phyloP scores from a whole-genome alignment of 805 yeast species.

The Wickerhamiella siamensis region DNA sequence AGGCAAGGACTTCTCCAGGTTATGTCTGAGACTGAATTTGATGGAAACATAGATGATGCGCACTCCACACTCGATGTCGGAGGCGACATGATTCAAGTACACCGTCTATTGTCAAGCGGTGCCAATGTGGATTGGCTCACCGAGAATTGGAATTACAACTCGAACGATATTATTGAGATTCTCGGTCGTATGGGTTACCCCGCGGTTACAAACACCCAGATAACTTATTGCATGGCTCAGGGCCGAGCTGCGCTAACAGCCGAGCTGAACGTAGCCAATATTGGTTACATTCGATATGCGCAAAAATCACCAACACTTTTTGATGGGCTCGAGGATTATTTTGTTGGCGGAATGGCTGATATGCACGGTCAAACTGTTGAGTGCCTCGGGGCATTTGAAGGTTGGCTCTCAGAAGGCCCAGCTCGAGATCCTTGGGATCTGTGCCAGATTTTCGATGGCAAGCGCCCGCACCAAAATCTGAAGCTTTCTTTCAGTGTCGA shows the following conservation, averaged over 20 bases:
- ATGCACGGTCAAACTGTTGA: constrained; percentile 27
- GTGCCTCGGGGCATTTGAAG: constrained; percentile 28
- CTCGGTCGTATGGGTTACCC: constrained; percentile 27
- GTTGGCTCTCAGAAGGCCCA: constrained; percentile 30
- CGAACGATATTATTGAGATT: constrained; percentile 31
- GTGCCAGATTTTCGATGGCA: constrained; percentile 25
- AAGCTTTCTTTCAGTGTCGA: not conserved
- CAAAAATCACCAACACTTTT: constrained; percentile 33
- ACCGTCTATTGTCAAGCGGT: constrained; percentile 26
- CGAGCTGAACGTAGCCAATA: constrained; percentile 28
- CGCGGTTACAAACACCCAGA: constrained; percentile 22
- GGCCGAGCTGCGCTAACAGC: constrained; percentile 39
- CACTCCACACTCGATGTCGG: constrained; percentile 45
- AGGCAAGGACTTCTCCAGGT: constrained; percentile 41
- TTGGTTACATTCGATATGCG: constrained; percentile 24
- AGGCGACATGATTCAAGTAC: constrained; percentile 43
- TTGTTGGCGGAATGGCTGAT: constrained; percentile 40
- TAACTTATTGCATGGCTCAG: constrained; percentile 38
- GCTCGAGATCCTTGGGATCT: constrained; percentile 15
- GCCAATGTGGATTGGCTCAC: constrained; percentile 20
- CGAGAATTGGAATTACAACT: constrained; percentile 28
- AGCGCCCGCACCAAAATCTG: constrained; percentile 9
- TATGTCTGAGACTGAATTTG: constrained; percentile 40
- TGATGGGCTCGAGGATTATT: constrained; percentile 33
- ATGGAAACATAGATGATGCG: constrained; percentile 34